Evolutionary conservation across 306 rosid species (phyloP), one percentile per base, ranked within the genome.

Genomic region (Geum urbanum): DNA sequence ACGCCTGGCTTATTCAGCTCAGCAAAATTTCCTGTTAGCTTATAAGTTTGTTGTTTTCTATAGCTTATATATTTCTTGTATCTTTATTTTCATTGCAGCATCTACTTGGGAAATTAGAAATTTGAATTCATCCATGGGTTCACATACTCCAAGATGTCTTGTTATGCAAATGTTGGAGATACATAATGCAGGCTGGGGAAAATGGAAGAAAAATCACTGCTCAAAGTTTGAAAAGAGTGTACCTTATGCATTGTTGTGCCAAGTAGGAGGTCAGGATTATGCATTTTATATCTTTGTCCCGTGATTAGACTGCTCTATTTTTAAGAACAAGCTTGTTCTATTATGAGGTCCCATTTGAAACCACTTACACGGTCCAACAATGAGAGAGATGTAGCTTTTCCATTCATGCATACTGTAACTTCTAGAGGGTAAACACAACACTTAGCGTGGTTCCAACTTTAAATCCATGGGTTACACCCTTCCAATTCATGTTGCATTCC

Each of bases 151-250:
- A 64, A 85, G 76, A 72, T 90, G 96, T 81, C 83, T 94, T 56
- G 88, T 94, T 73, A 85, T 91, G 11, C 98, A 94, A 81, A 94
- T 88, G 69, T 78, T 94, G 54, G 98, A 94, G 90, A 94, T 94
- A 62, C 67, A 84, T 67, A 80, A 92, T 19, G 76, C 81, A 54
- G 77, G 84, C 50, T 94, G 98, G 98, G 47, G 63, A 64, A 66
- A 81, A 72, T 94, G 98, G 98, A 90, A 85, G 88, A 88, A 81
- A 56, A 81, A 53, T 41, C 88, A 79, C 40, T 63, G 81, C 76
- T 76, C 95, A 32, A 94, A 94, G 79, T 94, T 94, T 60, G 98
- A 90, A 74, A 88, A 79, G 82, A 90, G 89, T 80, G 83, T 94
- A 66, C 89, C 97, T 54, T 87, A 90, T 60, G 97, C 98, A 62